phyloP scores from a whole-genome alignment of 2,329 filamentous ascomycete species.

The Dothideomycetidae sp. region DNA sequence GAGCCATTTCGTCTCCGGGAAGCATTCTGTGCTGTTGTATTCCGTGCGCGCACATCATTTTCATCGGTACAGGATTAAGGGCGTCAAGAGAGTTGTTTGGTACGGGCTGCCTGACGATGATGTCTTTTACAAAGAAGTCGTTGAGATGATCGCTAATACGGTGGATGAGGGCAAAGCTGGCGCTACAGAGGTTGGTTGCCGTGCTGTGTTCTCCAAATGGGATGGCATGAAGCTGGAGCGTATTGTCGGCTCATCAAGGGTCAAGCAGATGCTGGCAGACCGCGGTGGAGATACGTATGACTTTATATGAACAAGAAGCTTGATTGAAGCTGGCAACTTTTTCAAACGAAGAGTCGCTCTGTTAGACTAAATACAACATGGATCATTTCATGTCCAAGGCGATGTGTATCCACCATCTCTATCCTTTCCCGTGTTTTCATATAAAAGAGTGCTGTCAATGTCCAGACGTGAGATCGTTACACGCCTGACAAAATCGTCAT shows the following conservation, averaged over 20 bases:
- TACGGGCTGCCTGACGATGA: constrained; percentile 86
- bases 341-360: too few species aligned
- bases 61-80: constrained; percentile 67
- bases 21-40: constrained; percentile 74
- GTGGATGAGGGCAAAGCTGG: constrained; percentile 44
- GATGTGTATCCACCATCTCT: too few species aligned
- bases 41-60: constrained; percentile 96
- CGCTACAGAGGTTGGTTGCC: constrained; percentile 34
- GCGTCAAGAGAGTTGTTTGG: constrained; percentile 72
- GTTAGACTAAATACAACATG: too few species aligned
- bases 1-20: constrained; percentile 72
- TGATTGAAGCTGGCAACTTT: too few species aligned
- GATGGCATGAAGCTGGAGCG: constrained; percentile 82
- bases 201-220: constrained; percentile 67
- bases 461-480: too few species aligned
- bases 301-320: constrained; percentile 59
- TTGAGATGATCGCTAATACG: constrained; percentile 45
- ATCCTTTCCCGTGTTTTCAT: too few species aligned
- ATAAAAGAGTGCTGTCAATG: too few species aligned
- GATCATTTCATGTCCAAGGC: too few species aligned
- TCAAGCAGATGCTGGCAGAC: constrained; percentile 71
- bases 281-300: constrained; percentile 81
- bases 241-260: constrained; percentile 66
- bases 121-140: constrained; percentile 62
- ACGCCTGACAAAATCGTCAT: too few species aligned